Conservation (phyloP, 75 land plant genomes). For the Adiantum capillusveneris region DNA sequence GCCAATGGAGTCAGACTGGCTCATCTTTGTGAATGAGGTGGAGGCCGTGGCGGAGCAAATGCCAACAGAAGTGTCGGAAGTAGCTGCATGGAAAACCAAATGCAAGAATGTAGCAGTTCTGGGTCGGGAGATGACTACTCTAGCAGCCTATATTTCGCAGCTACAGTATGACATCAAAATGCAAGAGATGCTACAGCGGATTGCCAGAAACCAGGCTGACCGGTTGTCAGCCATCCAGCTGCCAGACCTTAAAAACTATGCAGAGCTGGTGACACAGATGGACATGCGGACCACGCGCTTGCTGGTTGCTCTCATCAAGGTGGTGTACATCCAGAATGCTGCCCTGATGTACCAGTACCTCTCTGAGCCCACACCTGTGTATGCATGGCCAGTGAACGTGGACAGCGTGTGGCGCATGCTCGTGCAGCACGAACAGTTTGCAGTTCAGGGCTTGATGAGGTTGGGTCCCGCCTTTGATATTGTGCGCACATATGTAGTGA, state of each 20-base stretch:
- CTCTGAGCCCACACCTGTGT: too few relatives aligned
- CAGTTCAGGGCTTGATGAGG: background rate
- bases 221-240: background rate
- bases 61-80: conserved; percentile 7
- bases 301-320: background rate
- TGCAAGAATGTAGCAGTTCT: conserved; percentile 7
- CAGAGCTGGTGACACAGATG: conserved; percentile 3
- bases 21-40: conserved; percentile 8
- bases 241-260: background rate
- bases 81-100: background rate
- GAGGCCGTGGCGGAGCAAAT: conserved; percentile 4
- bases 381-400: too few relatives aligned
- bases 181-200: background rate
- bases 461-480: background rate
- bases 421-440: background rate
- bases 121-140: background rate
- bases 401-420: background rate
- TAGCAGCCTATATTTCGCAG: background rate
- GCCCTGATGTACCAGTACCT: too few relatives aligned
- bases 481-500: background rate
- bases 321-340: background rate
- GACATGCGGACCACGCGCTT: conserved; percentile 6
- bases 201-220: conserved; percentile 4
- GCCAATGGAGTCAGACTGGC: background rate
- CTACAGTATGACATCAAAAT: background rate